Conservation (phyloP, 2,329 filamentous ascomycete genomes). For the Eutypa lata region DNA sequence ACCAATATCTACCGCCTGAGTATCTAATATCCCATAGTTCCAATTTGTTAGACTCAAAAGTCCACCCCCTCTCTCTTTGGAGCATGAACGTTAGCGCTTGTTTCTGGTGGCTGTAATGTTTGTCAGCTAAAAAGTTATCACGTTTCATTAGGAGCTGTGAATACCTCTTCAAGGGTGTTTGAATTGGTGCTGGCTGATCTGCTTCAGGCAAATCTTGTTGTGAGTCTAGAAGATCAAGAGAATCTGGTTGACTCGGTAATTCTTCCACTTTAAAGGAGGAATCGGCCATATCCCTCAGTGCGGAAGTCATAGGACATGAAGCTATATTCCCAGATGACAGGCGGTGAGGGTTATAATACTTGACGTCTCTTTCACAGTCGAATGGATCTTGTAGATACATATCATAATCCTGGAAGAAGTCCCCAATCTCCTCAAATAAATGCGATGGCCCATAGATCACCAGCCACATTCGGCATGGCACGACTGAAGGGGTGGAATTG, state of each 20-base stretch:
- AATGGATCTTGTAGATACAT: constrained; percentile 5
- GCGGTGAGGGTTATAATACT: constrained; percentile 5
- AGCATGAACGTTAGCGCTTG: constrained; percentile 26
- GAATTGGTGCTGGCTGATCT: constrained; percentile 4
- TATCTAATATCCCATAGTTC: constrained; percentile 11
- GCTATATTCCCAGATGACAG: neutral
- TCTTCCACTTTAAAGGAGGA: constrained; percentile 1
- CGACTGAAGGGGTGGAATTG: neutral
- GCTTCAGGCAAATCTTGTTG: constrained; percentile 7
- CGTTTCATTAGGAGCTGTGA: neutral
- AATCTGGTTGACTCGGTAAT: constrained; percentile 1
- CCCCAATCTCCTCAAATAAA: neutral
- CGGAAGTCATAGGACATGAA: neutral
- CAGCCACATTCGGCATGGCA: neutral
- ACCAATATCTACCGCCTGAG: constrained; percentile 5
- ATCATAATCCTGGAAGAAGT: constrained; percentile 1
- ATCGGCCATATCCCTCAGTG: neutral
- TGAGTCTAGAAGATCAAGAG: constrained; percentile 4
- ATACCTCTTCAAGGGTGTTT: constrained; percentile 8
- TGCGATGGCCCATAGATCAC: neutral
- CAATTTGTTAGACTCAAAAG: neutral
- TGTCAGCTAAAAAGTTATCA: constrained; percentile 1
- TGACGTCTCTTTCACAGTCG: neutral
- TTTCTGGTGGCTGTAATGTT: constrained; percentile 23
- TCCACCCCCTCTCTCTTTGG: constrained; percentile 20